phyloP scores from a whole-genome alignment of 352 stramenopile genomes.

The Blastocystis sp. region DNA sequence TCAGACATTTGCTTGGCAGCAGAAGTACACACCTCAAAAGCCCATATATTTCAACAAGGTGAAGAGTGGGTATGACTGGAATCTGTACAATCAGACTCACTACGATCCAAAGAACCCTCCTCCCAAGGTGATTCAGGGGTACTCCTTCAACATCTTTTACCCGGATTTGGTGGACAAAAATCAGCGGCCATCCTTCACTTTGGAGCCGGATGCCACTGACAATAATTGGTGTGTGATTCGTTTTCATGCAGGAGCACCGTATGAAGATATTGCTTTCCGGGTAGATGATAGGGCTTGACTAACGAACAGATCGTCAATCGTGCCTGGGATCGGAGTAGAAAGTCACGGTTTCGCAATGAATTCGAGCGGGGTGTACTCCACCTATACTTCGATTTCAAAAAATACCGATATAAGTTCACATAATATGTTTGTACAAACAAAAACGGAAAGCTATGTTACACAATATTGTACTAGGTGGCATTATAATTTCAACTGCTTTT shows the following conservation, averaged over 20 bases:
- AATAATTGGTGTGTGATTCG: slow-evolving; percentile 94
- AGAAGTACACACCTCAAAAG: slow-evolving; percentile 93
- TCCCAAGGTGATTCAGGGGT: slow-evolving; percentile 98
- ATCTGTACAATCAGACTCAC: slow-evolving; percentile 99
- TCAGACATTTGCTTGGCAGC: slow-evolving; percentile 79
- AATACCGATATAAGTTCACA: slow-evolving; percentile 33
- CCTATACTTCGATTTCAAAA: slow-evolving; percentile 98
- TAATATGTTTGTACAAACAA: not conserved
- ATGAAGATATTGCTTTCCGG: slow-evolving; percentile 97
- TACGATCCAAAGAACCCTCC: slow-evolving; percentile 98
- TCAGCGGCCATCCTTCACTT: slow-evolving; percentile 84
- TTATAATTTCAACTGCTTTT: not conserved
- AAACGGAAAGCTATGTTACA: slow-evolving; percentile 12
- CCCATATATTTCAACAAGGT: slow-evolving; percentile 97
- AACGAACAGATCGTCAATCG: slow-evolving; percentile 87
- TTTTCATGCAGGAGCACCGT: slow-evolving; percentile 91
- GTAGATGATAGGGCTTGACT: not conserved
- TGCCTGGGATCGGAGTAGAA: slow-evolving; percentile 93
- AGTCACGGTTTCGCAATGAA: slow-evolving; percentile 90
- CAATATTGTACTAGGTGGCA: not conserved
- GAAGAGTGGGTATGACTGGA: slow-evolving; percentile 98
- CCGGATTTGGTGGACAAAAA: slow-evolving; percentile 94
- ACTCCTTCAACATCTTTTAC: slow-evolving; percentile 99
- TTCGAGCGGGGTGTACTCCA: slow-evolving; percentile 96
- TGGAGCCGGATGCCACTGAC: slow-evolving; percentile 82